Base-by-base conservation (phyloP, 1,284 basidiomycete genomes). In the Dichomitus squalens region DNA sequence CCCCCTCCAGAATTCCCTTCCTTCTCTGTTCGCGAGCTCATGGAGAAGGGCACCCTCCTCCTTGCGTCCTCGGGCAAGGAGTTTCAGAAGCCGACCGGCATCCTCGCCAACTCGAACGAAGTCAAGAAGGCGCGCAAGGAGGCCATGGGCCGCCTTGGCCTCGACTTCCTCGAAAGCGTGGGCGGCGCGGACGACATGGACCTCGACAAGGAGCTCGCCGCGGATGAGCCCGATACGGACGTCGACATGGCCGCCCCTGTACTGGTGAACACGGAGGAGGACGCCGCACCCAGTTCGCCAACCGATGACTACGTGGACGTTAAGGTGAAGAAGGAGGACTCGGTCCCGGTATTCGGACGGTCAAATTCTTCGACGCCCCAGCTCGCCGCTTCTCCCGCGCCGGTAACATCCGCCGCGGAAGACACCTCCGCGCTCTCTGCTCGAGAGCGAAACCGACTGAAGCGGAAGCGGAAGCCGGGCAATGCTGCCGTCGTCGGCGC, bases 391-490 rank as follows among this genome's bases (percentile, higher is more conserved):
- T 83, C 86, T 0, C 82, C 85, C 1, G 72, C 80, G 12, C 74
- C 79, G 1, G 73, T 71, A 35, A 73, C 71, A 0, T 71, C 77
- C 4, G 71, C 75, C 7, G 70, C 72, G 35, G 68, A 77, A 11
- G 86, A 88, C 60, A 63, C 79, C 2, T 75, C 69, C 34, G 77
- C 78, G 4, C 75, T 94, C 40, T 93, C 92, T 14, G 93, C 93
- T 16, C 83, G 95, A 48, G 95, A 97, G 71, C 86, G 90, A 34
- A 97, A 96, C 71, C 83, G 93, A 46, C 79, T 96, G 34, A 97
- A 97, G 70, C 84, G 95, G 18, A 96, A 96, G 68, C 86, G 94
- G 49, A 97, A 96, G 69, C 79, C 85, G 14, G 93, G 93, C n/a
- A 93, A 88, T 65, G 76, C 81, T 36, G 89, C 87, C 2, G 88